Percentiles rank a stretch among this genome's conserved stretches.
Conservation (phyloP, 2,329 filamentous ascomycete genomes). For the Aspergillus clavatus region DNA sequence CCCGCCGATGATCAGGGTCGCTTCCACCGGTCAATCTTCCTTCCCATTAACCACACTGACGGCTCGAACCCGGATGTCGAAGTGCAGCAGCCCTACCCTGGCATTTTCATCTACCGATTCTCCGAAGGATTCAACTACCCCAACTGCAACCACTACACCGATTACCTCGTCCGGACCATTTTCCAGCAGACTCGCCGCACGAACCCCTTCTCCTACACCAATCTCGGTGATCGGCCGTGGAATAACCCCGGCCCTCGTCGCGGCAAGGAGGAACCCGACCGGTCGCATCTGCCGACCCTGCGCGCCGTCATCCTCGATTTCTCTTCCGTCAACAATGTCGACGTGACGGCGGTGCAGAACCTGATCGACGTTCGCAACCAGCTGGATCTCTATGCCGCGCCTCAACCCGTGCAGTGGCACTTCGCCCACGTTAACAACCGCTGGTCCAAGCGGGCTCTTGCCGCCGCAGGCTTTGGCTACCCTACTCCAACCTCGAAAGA, state of each 20-base stretch:
- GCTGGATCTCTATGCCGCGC: slow-evolving; percentile 76
- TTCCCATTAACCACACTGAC: slow-evolving; percentile 82
- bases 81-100: slow-evolving; percentile 77
- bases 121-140: slow-evolving; percentile 95
- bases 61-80: slow-evolving; percentile 82
- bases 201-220: slow-evolving; percentile 60
- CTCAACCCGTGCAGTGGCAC: slow-evolving; percentile 87
- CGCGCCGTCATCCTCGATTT: slow-evolving; percentile 94
- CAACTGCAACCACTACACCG: slow-evolving; percentile 83
- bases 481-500: slow-evolving; percentile 56
- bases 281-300: slow-evolving; percentile 59
- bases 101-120: slow-evolving; percentile 93
- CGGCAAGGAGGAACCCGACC: slow-evolving; percentile 47
- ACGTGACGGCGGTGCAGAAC: slow-evolving; percentile 86
- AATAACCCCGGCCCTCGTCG: slow-evolving; percentile 78
- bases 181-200: slow-evolving; percentile 71
- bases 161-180: slow-evolving; percentile 67
- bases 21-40: slow-evolving; percentile 69
- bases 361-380: slow-evolving; percentile 94
- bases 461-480: slow-evolving; percentile 82
- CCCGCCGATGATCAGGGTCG: slow-evolving; percentile 42
- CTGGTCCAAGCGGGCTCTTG: slow-evolving; percentile 89
- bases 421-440: slow-evolving; percentile 89
- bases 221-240: slow-evolving; percentile 80
- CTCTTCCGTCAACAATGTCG: slow-evolving; percentile 86